These are phyloP conservation scores for Trifolium dubium DNA, from an alignment of 306 rosid species.

Conservation along the genomic window DNA sequence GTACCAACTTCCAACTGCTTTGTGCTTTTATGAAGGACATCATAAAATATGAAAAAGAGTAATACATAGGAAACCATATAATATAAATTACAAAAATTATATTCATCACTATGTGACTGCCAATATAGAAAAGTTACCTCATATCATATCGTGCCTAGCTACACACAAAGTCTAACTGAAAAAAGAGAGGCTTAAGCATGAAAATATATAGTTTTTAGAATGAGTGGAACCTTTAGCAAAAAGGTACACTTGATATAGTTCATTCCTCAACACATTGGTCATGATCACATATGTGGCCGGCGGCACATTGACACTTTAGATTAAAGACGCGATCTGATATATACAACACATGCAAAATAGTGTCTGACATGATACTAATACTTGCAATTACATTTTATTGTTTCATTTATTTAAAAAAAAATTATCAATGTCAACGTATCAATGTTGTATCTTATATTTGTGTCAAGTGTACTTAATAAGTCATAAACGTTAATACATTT, in stretches of 20 bases:
- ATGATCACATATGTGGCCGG: too few relatives aligned
- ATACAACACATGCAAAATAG: too few relatives aligned
- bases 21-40: slow-evolving; percentile 47
- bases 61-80: slow-evolving; percentile 23
- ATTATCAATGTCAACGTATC: background rate
- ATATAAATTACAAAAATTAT: slow-evolving; percentile 49
- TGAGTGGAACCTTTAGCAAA: slow-evolving; percentile 51
- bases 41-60: slow-evolving; percentile 39
- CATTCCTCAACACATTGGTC: slow-evolving; percentile 14
- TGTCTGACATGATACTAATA: background rate
- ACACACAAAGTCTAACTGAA: slow-evolving; percentile 31
- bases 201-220: slow-evolving; percentile 38
- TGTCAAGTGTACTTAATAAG: background rate
- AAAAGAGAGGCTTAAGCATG: slow-evolving; percentile 23
- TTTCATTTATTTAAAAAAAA: background rate
- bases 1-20: slow-evolving; percentile 49
- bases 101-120: slow-evolving; percentile 51
- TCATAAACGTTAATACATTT: slow-evolving; percentile 31
- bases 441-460: background rate
- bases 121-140: slow-evolving; percentile 43
- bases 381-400: background rate
- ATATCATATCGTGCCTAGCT: slow-evolving; percentile 47
- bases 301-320: slow-evolving; percentile 3
- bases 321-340: too few relatives aligned
- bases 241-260: slow-evolving; percentile 36